Evolutionary conservation across 805 yeast genomes (phyloP).

Genomic region (Vanderwaltozyma polyspora): DNA sequence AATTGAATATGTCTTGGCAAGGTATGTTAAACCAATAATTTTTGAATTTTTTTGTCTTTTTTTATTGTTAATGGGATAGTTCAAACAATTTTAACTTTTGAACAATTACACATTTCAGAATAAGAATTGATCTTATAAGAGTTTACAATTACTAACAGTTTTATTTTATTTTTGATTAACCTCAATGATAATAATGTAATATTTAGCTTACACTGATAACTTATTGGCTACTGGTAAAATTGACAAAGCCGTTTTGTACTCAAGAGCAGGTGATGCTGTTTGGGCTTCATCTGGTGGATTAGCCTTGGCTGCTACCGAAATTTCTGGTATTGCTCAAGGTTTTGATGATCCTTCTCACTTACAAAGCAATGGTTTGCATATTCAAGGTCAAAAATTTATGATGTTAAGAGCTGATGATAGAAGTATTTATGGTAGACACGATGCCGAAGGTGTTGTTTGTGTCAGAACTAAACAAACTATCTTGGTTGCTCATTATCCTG

Average conservation of each 20-base stretch:
- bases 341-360: conserved; percentile 68
- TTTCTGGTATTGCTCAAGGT: conserved; percentile 63
- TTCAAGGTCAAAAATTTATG: conserved; percentile 79
- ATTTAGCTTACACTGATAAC: conserved; percentile 85
- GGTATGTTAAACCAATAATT: conserved; percentile 24
- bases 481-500: conserved; percentile 86
- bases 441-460: conserved; percentile 76
- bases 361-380: conserved; percentile 78
- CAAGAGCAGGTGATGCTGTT: conserved; percentile 85
- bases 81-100: too few relatives aligned
- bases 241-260: conserved; percentile 86
- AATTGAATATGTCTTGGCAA: conserved; percentile 35
- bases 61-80: too few relatives aligned
- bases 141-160: background rate
- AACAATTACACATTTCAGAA: too few relatives aligned
- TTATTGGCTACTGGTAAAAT: conserved; percentile 76
- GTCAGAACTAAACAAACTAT: conserved; percentile 93
- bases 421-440: conserved; percentile 87
- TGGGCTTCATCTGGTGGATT: conserved; percentile 83
- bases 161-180: background rate
- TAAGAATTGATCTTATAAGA: too few relatives aligned
- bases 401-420: conserved; percentile 82
- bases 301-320: conserved; percentile 55
- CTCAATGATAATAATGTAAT: background rate
- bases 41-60: background rate